Conservation (phyloP, 2,329 filamentous ascomycete species). For the Xylaria arbuscula region DNA sequence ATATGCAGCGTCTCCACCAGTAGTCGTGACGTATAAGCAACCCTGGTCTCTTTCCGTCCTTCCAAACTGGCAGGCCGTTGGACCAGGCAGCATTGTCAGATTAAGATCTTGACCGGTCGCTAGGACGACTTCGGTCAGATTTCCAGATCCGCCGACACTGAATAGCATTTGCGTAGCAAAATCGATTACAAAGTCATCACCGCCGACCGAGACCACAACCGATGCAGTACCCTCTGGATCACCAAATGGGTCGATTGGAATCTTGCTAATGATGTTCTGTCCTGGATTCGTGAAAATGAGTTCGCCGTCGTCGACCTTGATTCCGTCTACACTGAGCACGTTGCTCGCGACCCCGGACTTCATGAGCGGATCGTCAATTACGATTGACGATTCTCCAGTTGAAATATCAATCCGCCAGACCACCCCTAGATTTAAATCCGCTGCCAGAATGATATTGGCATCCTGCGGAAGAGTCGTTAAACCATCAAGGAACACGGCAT, state of each 20-base stretch:
- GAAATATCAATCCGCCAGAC: background rate
- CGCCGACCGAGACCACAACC: background rate
- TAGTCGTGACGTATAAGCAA: background rate
- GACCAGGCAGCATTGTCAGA: background rate
- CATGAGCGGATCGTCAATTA: background rate
- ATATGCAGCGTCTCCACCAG: constrained; percentile 1
- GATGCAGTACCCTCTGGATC: background rate
- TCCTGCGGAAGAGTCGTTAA: background rate
- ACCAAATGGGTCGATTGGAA: background rate
- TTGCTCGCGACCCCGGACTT: background rate
- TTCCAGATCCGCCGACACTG: background rate
- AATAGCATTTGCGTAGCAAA: background rate
- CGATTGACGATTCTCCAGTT: background rate
- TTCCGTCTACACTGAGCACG: background rate
- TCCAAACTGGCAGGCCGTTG: background rate
- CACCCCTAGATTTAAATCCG: background rate
- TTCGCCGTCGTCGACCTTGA: background rate
- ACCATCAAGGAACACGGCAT: background rate
- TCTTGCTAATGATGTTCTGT: background rate
- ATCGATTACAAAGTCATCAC: background rate
- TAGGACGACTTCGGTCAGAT: background rate
- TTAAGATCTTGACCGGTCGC: background rate
- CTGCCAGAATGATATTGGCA: background rate
- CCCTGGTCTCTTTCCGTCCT: background rate
- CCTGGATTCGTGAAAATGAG: background rate